Evolutionary conservation across 2,329 filamentous ascomycete genomes (phyloP).

Genomic region (Penicillium janthinellum): DNA sequence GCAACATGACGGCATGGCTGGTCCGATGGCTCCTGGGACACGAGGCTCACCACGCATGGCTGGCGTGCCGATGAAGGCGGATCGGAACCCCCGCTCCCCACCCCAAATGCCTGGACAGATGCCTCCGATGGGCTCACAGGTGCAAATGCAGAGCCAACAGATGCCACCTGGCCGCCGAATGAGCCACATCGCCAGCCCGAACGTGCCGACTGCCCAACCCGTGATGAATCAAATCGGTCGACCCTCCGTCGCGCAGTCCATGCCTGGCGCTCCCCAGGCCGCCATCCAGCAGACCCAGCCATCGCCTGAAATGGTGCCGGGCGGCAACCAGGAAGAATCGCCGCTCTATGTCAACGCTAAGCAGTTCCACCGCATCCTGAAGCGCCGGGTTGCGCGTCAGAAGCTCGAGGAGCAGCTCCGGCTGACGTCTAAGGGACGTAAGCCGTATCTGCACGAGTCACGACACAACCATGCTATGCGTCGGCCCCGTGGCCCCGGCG

Average conservation of each 20-base stretch:
- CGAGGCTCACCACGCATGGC: conserved; percentile 75
- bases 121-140: conserved; percentile 50
- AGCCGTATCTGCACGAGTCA: conserved; percentile 96
- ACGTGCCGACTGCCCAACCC: conserved; percentile 71
- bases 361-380: conserved; percentile 96
- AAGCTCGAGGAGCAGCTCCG: conserved; percentile 90
- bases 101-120: conserved; percentile 66
- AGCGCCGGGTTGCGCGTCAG: conserved; percentile 88
- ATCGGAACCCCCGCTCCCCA: conserved; percentile 76
- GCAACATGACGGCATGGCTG: conserved; percentile 68
- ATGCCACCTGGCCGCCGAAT: conserved; percentile 65
- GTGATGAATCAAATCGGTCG: conserved; percentile 71
- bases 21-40: conserved; percentile 57
- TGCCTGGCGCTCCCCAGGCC: conserved; percentile 57
- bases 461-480: conserved; percentile 98
- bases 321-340: conserved; percentile 74
- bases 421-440: conserved; percentile 90
- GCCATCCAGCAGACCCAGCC: conserved; percentile 68
- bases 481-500: conserved; percentile 86
- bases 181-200: conserved; percentile 74
- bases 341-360: conserved; percentile 98
- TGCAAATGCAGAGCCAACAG: conserved; percentile 59
- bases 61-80: conserved; percentile 68
- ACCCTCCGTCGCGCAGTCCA: conserved; percentile 53
- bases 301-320: conserved; percentile 76